Percentiles rank a stretch among this genome's conserved stretches.
These are phyloP conservation scores for Xylariaceae sp. DNA, from an alignment of 2,329 filamentous ascomycete genomes.

Conservation along the genomic window DNA sequence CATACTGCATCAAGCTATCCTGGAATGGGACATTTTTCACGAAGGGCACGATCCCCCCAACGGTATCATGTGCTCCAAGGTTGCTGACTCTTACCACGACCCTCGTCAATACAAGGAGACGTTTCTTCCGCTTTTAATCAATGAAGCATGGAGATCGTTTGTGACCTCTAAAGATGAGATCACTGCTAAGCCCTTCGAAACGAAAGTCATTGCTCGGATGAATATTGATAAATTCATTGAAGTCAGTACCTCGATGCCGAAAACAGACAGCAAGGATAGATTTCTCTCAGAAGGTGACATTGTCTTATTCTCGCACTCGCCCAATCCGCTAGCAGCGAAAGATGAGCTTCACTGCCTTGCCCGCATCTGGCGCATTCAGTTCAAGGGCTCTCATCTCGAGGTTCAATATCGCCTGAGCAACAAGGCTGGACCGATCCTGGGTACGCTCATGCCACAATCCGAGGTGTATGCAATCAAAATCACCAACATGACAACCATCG, in stretches of 20 bases:
- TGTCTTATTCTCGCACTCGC: slow-evolving; percentile 73
- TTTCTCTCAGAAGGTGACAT: slow-evolving; percentile 81
- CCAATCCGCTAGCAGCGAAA: slow-evolving; percentile 63
- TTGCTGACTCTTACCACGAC: slow-evolving; percentile 73
- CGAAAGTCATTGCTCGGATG: slow-evolving; percentile 82
- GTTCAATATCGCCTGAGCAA: slow-evolving; percentile 81
- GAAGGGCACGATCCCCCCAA: slow-evolving; percentile 80
- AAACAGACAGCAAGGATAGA: slow-evolving; percentile 65
- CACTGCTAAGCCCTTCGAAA: slow-evolving; percentile 73
- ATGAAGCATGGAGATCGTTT: slow-evolving; percentile 95
- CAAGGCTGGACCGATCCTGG: slow-evolving; percentile 56
- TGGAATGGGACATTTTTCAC: slow-evolving; percentile 95
- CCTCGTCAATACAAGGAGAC: slow-evolving; percentile 79
- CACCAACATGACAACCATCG: slow-evolving; percentile 88
- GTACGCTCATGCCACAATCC: slow-evolving; percentile 63
- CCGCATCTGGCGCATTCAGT: slow-evolving; percentile 72
- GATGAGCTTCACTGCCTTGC: slow-evolving; percentile 78
- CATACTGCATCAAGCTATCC: slow-evolving; percentile 75
- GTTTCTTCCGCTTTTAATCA: slow-evolving; percentile 83
- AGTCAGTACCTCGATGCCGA: slow-evolving; percentile 77
- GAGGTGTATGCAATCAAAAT: slow-evolving; percentile 76
- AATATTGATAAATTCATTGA: slow-evolving; percentile 92
- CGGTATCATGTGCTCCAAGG: slow-evolving; percentile 66
- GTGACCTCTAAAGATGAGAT: slow-evolving; percentile 85
- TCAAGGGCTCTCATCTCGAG: slow-evolving; percentile 78